A percentile compares a stretch with the other conserved stretches of the same genome.
Evolutionary conservation across 1,284 basidiomycete species (phyloP).

Genomic region (Lentinus polychrous): DNA sequence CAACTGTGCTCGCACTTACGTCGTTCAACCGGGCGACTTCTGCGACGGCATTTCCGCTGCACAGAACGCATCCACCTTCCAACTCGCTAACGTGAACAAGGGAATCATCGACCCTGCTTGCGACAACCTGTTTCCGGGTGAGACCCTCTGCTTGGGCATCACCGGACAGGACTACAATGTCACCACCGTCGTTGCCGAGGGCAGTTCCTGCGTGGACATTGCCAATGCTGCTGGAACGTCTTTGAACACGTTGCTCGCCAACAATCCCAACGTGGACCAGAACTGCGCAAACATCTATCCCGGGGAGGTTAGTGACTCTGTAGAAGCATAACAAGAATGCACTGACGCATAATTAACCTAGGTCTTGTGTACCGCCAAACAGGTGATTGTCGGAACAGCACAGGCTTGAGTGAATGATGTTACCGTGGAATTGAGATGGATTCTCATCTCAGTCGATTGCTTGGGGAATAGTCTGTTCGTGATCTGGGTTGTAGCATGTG

Average conservation of each 20-base stretch:
- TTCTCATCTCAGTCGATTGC: too few relatives aligned
- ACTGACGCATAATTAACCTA: background rate
- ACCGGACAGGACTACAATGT: slow-evolving; percentile 16
- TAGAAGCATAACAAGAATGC: background rate
- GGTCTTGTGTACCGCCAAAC: slow-evolving; percentile 4
- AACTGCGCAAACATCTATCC: slow-evolving; percentile 53
- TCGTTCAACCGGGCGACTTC: slow-evolving; percentile 47
- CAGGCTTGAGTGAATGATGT: background rate
- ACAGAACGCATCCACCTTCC: slow-evolving; percentile 63
- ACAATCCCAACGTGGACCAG: slow-evolving; percentile 57
- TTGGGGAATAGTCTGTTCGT: too few relatives aligned
- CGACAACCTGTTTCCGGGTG: slow-evolving; percentile 43
- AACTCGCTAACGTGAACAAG: slow-evolving; percentile 54
- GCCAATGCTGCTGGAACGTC: slow-evolving; percentile 7
- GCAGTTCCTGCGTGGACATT: slow-evolving; percentile 11
- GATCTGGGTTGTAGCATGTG: too few relatives aligned
- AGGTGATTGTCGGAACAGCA: background rate
- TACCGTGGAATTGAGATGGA: too few relatives aligned
- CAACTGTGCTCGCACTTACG: slow-evolving; percentile 31
- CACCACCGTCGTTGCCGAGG: slow-evolving; percentile 32
- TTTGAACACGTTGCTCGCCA: slow-evolving; percentile 23
- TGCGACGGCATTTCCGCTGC: slow-evolving; percentile 63
- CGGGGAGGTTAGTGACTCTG: slow-evolving; percentile 39
- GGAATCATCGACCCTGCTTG: slow-evolving; percentile 42
- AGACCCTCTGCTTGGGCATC: slow-evolving; percentile 39